These are phyloP conservation scores for Candida sojae DNA, from an alignment of 1,139 yeast genomes.

Conservation along the genomic window DNA sequence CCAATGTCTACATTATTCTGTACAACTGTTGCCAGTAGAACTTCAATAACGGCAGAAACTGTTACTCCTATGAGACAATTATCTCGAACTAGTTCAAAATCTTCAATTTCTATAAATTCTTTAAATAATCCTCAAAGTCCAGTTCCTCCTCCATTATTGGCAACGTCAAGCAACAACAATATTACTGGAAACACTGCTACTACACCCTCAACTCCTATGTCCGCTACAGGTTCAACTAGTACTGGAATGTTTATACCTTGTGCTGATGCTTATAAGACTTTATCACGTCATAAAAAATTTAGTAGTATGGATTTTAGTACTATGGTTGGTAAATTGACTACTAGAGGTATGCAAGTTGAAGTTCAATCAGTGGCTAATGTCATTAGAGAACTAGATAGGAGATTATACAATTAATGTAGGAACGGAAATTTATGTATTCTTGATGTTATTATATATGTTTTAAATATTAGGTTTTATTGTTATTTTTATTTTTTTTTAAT, in stretches of 20 bases:
- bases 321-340: slow-evolving; percentile 72
- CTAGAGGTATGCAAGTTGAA: slow-evolving; percentile 86
- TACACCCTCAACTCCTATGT: slow-evolving; percentile 8
- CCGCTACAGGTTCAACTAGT: slow-evolving; percentile 14
- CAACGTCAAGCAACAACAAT: slow-evolving; percentile 9
- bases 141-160: slow-evolving; percentile 12
- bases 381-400: slow-evolving; percentile 73
- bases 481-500: background rate
- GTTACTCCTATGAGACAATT: slow-evolving; percentile 10
- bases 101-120: slow-evolving; percentile 15
- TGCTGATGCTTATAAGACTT: slow-evolving; percentile 83
- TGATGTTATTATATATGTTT: background rate
- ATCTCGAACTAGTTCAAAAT: slow-evolving; percentile 14
- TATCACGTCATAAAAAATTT: slow-evolving; percentile 78
- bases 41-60: slow-evolving; percentile 8
- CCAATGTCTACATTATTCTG: slow-evolving; percentile 90
- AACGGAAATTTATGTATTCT: background rate
- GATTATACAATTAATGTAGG: slow-evolving; percentile 47
- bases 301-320: slow-evolving; percentile 70
- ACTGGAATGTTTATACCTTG: slow-evolving; percentile 69
- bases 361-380: slow-evolving; percentile 85
- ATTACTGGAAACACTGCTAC: slow-evolving; percentile 12
- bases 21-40: slow-evolving; percentile 71
- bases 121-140: slow-evolving; percentile 23
- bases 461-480: background rate